Evolutionary conservation across 257 asterid genomes (phyloP).

Genomic region (Schizonepeta tenuifolia): DNA sequence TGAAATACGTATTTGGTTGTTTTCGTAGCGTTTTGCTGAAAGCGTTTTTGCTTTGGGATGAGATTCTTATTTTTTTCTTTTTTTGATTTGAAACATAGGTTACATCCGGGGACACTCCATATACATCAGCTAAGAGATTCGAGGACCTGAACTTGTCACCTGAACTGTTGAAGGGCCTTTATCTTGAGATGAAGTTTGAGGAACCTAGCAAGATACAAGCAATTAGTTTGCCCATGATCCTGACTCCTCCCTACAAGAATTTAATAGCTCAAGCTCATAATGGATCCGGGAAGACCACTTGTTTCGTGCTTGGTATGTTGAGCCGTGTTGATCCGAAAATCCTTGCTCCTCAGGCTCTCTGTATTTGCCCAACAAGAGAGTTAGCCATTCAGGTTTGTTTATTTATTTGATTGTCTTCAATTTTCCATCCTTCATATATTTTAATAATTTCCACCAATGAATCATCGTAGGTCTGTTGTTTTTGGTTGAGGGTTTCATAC

Average conservation of each 20-base stretch:
- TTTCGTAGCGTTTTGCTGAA: neutral
- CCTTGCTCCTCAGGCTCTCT: constrained; percentile 87
- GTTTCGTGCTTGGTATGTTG: constrained; percentile 97
- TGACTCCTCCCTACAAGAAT: constrained; percentile 82
- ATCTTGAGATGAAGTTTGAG: constrained; percentile 81
- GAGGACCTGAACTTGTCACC: constrained; percentile 82
- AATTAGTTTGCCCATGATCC: constrained; percentile 88
- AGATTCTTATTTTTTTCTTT: constrained; percentile 11
- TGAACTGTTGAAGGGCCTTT: constrained; percentile 80
- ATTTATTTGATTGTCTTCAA: constrained; percentile 12
- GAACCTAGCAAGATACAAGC: constrained; percentile 87
- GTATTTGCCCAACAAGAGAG: constrained; percentile 97
- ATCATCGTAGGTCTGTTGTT: constrained; percentile 2
- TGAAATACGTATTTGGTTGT: neutral
- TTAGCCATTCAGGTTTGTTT: constrained; percentile 82
- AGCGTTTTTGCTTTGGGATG: neutral
- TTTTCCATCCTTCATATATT: too few relatives aligned
- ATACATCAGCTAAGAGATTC: constrained; percentile 73
- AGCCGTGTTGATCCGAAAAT: constrained; percentile 78
- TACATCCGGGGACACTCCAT: constrained; percentile 74
- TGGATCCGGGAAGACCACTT: constrained; percentile 97
- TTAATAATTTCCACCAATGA: neutral
- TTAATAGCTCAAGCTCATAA: constrained; percentile 96
- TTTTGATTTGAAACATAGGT: constrained; percentile 50
- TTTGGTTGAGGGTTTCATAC: neutral